Base-by-base conservation (phyloP, 2,329 filamentous ascomycete species). In the Calonectria naviculata region DNA sequence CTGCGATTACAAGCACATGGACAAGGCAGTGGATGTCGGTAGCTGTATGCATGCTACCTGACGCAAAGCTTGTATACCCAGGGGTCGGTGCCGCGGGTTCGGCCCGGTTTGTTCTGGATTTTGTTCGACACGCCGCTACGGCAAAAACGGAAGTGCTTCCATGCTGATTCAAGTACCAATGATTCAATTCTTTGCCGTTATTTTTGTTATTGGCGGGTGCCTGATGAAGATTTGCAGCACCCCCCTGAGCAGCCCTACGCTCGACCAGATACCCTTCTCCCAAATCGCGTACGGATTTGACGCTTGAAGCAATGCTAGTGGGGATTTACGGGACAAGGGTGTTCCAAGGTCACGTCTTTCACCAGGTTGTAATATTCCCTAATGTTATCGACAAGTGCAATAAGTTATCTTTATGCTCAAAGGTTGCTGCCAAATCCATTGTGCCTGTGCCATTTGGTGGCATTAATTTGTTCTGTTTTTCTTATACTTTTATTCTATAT, bases 1-100 rank as follows among this genome's bases (percentile, higher is more conserved):
- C 69, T n/a, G 44, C 60, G 34, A 42, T 34, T 44, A 49, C n/a
- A 68, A 71, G 28, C 52, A 68, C 69, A 72, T 70, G 68, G 67
- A 70, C 36, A 68, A 67, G 67, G 65, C 56, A 70, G 65, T 24
- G 41, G 44, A 67, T 46, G 49, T 41, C 26, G 47, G 49, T 54
- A 66, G 62, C 54, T 63, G 52, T 61, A 36, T 71, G 36, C 67
- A 70, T 63, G 62, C 69, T 76, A 76, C 62, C 74, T 74, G 74
- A 71, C 73, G 34, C 66, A 49, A 49, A 54, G 56, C 49, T 56
- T 67, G 26, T 38, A 26, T 42, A 47, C 54, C 38, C 34, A 41
- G 68, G 67, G 67, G 54, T 62, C 67, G 65, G 41, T 52, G 70
- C 44, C 72, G 74, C 68, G 60, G 63, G 74, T 67, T 74, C 70